Evolutionary conservation across 2,329 filamentous ascomycete species (phyloP).

Genomic region (Arthroderma sp.): DNA sequence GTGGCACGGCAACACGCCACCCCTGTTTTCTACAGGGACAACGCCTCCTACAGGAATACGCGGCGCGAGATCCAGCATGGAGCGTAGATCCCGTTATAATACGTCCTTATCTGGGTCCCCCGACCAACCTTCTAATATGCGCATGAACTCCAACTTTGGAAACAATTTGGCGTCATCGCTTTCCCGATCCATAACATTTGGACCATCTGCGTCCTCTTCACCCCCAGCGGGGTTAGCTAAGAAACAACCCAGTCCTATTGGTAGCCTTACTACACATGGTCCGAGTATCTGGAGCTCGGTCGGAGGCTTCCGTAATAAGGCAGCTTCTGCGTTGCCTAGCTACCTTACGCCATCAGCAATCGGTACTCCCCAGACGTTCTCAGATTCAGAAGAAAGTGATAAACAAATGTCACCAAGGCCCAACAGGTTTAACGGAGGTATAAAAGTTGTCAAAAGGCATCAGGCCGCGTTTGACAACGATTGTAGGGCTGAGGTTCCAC

Average conservation of each 20-base stretch:
- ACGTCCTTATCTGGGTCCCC: slow-evolving; percentile 33
- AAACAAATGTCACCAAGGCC: slow-evolving; percentile 22
- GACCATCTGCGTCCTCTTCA: slow-evolving; percentile 33
- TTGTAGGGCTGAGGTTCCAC: slow-evolving; percentile 33
- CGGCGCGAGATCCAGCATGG: slow-evolving; percentile 27
- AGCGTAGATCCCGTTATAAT: slow-evolving; percentile 32
- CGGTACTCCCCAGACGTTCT: slow-evolving; percentile 22
- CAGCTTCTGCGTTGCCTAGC: slow-evolving; percentile 19
- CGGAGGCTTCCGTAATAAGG: slow-evolving; percentile 15
- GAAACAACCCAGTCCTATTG: slow-evolving; percentile 28
- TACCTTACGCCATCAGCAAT: slow-evolving; percentile 23
- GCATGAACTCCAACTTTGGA: slow-evolving; percentile 32
- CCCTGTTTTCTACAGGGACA: slow-evolving; percentile 41
- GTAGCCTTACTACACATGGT: slow-evolving; percentile 24
- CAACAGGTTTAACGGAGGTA: slow-evolving; percentile 16
- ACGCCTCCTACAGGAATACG: slow-evolving; percentile 40
- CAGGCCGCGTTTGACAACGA: slow-evolving; percentile 46
- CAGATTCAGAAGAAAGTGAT: slow-evolving; percentile 29
- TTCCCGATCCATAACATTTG: slow-evolving; percentile 36
- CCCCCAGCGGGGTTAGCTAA: slow-evolving; percentile 25
- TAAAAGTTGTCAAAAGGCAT: slow-evolving; percentile 45
- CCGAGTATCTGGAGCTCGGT: slow-evolving; percentile 22
- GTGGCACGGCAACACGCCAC: slow-evolving; percentile 39
- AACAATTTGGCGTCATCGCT: slow-evolving; percentile 34
- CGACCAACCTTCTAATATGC: slow-evolving; percentile 29